Conservation (phyloP, 768 basidiomycete genomes). For the Boletales sp. region DNA sequence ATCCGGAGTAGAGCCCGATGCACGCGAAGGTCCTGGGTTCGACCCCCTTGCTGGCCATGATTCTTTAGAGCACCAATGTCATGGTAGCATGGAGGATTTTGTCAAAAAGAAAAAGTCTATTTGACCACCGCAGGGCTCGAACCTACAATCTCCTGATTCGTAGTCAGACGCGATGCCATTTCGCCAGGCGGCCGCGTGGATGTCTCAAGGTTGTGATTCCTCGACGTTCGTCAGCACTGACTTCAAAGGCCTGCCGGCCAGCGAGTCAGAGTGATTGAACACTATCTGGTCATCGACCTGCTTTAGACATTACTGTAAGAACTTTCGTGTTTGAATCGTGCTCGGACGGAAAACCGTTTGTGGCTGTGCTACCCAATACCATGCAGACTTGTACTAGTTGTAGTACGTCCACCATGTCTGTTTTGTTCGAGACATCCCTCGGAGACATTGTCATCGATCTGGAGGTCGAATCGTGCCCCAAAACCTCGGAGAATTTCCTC, state of each 20-base stretch:
- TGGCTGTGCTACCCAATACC: too few species aligned
- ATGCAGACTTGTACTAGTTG: too few species aligned
- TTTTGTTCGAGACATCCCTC: constrained; percentile 93
- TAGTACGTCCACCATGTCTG: constrained; percentile 55
- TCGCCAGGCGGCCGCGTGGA: constrained; percentile 71
- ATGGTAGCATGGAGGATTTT: too few species aligned
- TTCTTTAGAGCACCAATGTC: background rate
- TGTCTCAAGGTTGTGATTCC: too few species aligned
- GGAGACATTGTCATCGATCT: constrained; percentile 97
- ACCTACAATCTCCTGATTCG: constrained; percentile 95
- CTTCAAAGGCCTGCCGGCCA: too few species aligned
- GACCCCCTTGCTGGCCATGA: constrained; percentile 38
- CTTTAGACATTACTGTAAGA: too few species aligned
- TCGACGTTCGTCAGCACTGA: too few species aligned
- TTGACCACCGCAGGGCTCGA: constrained; percentile 88
- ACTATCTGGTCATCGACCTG: too few species aligned
- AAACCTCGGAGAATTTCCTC: constrained; percentile 92
- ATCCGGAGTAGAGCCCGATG: background rate
- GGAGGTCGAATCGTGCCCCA: constrained; percentile 86
- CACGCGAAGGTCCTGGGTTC: constrained; percentile 39
- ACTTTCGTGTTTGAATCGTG: too few species aligned
- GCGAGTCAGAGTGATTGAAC: too few species aligned
- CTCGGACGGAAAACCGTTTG: too few species aligned
- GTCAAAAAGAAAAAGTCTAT: too few species aligned
- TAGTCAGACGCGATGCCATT: constrained; percentile 95